Evolutionary conservation across 2,329 filamentous ascomycete genomes (phyloP), one percentile per base, ranked within the genome.

Genomic region (Pseudogymnoascus sp.): DNA sequence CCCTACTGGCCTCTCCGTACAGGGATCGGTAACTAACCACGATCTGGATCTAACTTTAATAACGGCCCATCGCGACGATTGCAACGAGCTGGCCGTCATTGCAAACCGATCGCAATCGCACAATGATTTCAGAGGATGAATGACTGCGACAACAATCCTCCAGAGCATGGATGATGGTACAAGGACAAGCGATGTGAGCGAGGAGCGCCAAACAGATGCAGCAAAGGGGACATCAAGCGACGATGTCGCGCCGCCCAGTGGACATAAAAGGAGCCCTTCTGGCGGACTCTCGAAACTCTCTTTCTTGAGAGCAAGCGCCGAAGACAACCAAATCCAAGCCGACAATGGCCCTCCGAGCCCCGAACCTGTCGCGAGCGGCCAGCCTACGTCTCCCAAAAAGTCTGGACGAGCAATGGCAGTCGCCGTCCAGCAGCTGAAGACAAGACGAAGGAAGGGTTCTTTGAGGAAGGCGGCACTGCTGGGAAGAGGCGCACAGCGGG

Each of bases 381-480:
- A 69, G 57, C 62, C 61, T 1, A 28, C 59, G 14, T 67, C 67
- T 6, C 61, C 70, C 16, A 73, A 70, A 60, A 72, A 70, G 43
- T 16, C 64, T 6, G 65, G 65, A 36, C 63, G 71, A 50, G 70
- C 71, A 12, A 71, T 73, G 69, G 71, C 71, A 38, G 70, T 69
- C 33, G 70, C 68, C 8, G 67, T 72, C 54, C 76, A 76, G 69
- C 78, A 74, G 70, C 79, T 73, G 71, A 80, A 74, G 71, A 84
- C 84, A 54, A 80, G 91, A 61, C 86, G 86, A 68, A 84, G 92
- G 63, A 89, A 89, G 71, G 92, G 91, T 3, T 96, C 92, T 9
- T 78, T 97, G 72, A 84, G 92, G 63, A 96, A 96, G 74, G 90
- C 90, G 9, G 92, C 91, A 25, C 78, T 96, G 57, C 79, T 96